phyloP scores from a whole-genome alignment of 176 grass and related monocot genomes.

The Canna indica region DNA sequence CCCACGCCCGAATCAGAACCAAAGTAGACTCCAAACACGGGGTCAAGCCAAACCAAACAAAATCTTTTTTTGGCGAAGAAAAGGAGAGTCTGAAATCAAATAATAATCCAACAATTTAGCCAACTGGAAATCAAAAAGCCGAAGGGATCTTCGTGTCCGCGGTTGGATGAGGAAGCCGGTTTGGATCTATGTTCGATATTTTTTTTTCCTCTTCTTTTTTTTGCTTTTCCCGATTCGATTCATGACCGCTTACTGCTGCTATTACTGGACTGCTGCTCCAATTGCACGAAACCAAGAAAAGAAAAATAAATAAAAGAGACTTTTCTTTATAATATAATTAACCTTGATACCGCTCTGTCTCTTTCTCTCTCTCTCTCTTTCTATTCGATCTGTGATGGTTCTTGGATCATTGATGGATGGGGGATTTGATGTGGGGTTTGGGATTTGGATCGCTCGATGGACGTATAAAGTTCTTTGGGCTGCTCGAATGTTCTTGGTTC shows the following conservation, averaged over 20 bases:
- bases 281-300: not conserved
- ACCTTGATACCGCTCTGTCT: not conserved
- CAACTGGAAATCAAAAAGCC: not conserved
- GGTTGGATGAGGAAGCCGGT: not conserved
- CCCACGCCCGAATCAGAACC: constrained; percentile 8
- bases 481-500: not conserved
- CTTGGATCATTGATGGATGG: not conserved
- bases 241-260: not conserved
- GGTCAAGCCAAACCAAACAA: not conserved
- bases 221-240: not conserved
- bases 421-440: not conserved
- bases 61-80: not conserved
- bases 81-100: not conserved
- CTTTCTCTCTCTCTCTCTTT: not conserved
- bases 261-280: not conserved
- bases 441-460: not conserved
- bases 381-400: not conserved
- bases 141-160: not conserved
- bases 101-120: not conserved
- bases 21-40: not conserved
- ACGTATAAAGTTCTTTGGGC: not conserved
- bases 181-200: not conserved
- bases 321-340: not conserved
- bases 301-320: not conserved
- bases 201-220: not conserved